Conservation (phyloP, 2,329 filamentous ascomycete species). For the Cladosporium sphaerospermum region DNA sequence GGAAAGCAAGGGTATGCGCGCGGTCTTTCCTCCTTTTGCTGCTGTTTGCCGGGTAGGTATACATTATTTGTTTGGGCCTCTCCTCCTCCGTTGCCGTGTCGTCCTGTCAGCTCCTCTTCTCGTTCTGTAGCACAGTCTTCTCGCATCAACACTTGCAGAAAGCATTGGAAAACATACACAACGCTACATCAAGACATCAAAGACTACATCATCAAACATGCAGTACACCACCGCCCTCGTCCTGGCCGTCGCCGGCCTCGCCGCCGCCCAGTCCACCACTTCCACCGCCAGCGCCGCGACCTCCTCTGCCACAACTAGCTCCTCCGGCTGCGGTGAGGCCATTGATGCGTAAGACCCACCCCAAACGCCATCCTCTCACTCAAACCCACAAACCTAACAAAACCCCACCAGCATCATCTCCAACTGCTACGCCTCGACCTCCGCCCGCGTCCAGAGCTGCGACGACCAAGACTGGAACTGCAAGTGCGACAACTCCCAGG, state of each 20-base stretch:
- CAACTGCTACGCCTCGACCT: slow-evolving; percentile 39
- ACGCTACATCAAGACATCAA: not conserved
- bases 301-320: slow-evolving; percentile 26
- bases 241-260: slow-evolving; percentile 34
- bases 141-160: no score
- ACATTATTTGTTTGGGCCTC: no score
- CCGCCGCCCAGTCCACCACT: slow-evolving; percentile 35
- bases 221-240: slow-evolving; percentile 20
- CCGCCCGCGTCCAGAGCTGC: slow-evolving; percentile 40
- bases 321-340: slow-evolving; percentile 28
- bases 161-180: not conserved
- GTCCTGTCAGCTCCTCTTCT: not conserved
- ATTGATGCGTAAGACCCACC: slow-evolving; percentile 32
- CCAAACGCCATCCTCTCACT: not conserved
- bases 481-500: slow-evolving; percentile 50
- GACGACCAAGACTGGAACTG: slow-evolving; percentile 48
- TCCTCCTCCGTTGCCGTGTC: not conserved
- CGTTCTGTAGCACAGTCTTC: not conserved
- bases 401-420: slow-evolving; percentile 42
- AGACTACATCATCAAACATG: not conserved
- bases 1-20: slow-evolving; percentile 5
- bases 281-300: slow-evolving; percentile 20
- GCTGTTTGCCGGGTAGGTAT: no score
- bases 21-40: not conserved
- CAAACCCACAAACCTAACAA: slow-evolving; percentile 6